phyloP scores from a whole-genome alignment of 305 asterid genomes.

The Ruellia speciosa region DNA sequence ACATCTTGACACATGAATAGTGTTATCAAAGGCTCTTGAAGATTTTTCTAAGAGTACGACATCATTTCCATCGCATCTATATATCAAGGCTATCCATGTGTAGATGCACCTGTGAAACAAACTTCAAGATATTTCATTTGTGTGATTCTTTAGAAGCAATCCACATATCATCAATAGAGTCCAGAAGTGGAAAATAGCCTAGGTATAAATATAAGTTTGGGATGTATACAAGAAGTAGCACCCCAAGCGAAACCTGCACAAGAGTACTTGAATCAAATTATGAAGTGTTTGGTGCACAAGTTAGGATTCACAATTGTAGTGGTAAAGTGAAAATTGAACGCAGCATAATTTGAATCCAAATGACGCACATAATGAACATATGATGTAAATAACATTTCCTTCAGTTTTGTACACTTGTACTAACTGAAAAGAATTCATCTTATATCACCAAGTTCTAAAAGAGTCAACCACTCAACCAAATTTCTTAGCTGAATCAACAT shows the following conservation, averaged over 20 bases:
- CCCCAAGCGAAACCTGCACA: conserved; percentile 58
- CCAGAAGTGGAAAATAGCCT: conserved; percentile 62
- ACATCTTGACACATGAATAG: not conserved
- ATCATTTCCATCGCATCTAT: not conserved
- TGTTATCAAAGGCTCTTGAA: not conserved
- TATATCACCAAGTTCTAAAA: no score
- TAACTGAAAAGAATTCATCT: not conserved
- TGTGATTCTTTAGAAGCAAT: conserved; percentile 6
- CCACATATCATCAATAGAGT: conserved; percentile 34
- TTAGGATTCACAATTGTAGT: conserved; percentile 8
- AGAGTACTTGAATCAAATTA: conserved; percentile 16
- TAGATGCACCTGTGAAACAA: conserved; percentile 5
- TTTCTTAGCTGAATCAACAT: conserved; percentile 7
- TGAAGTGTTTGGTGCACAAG: not conserved
- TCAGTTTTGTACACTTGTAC: not conserved
- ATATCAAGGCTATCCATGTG: conserved; percentile 4
- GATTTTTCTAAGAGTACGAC: not conserved
- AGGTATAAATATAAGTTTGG: conserved; percentile 60
- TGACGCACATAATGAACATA: conserved; percentile 11
- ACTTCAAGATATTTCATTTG: not conserved
- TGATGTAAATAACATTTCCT: conserved; percentile 4
- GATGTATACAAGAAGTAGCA: conserved; percentile 53
- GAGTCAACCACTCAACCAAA: not conserved
- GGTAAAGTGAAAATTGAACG: conserved; percentile 11
- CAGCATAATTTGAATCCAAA: not conserved